These are phyloP conservation scores for Asterophora lycoperdoides DNA, from an alignment of 768 basidiomycete genomes.

Conservation along the genomic window DNA sequence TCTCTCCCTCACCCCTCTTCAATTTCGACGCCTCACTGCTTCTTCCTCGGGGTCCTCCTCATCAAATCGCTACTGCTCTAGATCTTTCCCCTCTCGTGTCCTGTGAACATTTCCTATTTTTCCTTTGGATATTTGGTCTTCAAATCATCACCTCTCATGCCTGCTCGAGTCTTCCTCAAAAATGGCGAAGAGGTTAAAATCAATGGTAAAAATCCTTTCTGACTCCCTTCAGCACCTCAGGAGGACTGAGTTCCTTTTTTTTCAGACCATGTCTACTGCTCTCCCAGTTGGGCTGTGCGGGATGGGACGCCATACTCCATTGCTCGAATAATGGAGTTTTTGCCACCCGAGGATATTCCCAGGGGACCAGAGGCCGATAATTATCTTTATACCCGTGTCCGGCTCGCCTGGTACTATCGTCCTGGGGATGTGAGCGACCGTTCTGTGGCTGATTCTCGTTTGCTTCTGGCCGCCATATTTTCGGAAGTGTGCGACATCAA, in stretches of 20 bases:
- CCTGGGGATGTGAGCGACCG: constrained; percentile 94
- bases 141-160: constrained; percentile 34
- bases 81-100: constrained; percentile 18
- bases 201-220: constrained; percentile 59
- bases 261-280: constrained; percentile 95
- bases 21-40: constrained; percentile 22
- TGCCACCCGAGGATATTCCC: constrained; percentile 71
- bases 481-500: constrained; percentile 94
- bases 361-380: constrained; percentile 65
- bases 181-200: constrained; percentile 81
- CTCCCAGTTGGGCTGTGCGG: constrained; percentile 85
- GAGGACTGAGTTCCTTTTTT: constrained; percentile 29
- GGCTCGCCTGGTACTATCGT: constrained; percentile 95
- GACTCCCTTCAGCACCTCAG: constrained; percentile 12
- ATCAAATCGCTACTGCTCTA: constrained; percentile 17
- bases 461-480: constrained; percentile 93
- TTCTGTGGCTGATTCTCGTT: constrained; percentile 82
- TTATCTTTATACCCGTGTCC: constrained; percentile 75
- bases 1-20: constrained; percentile 35
- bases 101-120: constrained; percentile 28
- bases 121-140: constrained; percentile 24
- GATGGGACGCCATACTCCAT: constrained; percentile 96
- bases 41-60: constrained; percentile 19
- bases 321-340: constrained; percentile 95
- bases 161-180: constrained; percentile 63